These are phyloP conservation scores for Eurotiales sp. DNA, from an alignment of 2,329 filamentous ascomycete species.

Conservation along the genomic window DNA sequence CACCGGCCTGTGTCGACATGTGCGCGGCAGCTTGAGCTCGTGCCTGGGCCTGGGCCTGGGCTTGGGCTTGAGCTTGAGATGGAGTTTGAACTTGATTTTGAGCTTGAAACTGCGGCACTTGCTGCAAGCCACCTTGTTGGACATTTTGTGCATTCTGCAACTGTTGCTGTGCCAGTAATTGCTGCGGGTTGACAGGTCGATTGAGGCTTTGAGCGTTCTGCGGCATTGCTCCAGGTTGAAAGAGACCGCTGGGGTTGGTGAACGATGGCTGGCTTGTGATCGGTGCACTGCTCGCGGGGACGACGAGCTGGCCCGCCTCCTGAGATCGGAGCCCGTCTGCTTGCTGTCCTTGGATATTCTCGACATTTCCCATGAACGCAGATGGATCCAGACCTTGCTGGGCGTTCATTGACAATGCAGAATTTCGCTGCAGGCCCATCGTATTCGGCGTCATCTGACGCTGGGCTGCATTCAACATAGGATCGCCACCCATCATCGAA, in stretches of 20 bases:
- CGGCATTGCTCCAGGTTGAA: slow-evolving; percentile 29
- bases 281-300: slow-evolving; percentile 59
- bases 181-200: slow-evolving; percentile 38
- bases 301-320: slow-evolving; percentile 60
- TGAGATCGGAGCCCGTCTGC: slow-evolving; percentile 59
- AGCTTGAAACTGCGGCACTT: slow-evolving; percentile 33
- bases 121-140: no score
- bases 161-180: slow-evolving; percentile 39
- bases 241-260: slow-evolving; percentile 39
- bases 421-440: slow-evolving; percentile 38
- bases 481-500: slow-evolving; percentile 33
- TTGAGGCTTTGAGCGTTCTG: slow-evolving; percentile 40
- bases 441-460: slow-evolving; percentile 41
- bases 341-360: slow-evolving; percentile 58
- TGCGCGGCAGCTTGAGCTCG: slow-evolving; percentile 38
- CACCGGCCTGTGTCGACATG: slow-evolving; percentile 42
- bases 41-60: slow-evolving; percentile 34
- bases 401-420: slow-evolving; percentile 29
- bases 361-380: slow-evolving; percentile 46
- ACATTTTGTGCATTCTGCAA: slow-evolving; percentile 33
- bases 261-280: slow-evolving; percentile 39
- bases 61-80: slow-evolving; percentile 21
- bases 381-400: slow-evolving; percentile 30
- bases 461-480: slow-evolving; percentile 37
- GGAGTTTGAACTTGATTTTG: slow-evolving; percentile 18